Evolutionary conservation across 2,329 filamentous ascomycete genomes (phyloP), one percentile per base, ranked within the genome.

Genomic region (Chaetomium globosum): DNA sequence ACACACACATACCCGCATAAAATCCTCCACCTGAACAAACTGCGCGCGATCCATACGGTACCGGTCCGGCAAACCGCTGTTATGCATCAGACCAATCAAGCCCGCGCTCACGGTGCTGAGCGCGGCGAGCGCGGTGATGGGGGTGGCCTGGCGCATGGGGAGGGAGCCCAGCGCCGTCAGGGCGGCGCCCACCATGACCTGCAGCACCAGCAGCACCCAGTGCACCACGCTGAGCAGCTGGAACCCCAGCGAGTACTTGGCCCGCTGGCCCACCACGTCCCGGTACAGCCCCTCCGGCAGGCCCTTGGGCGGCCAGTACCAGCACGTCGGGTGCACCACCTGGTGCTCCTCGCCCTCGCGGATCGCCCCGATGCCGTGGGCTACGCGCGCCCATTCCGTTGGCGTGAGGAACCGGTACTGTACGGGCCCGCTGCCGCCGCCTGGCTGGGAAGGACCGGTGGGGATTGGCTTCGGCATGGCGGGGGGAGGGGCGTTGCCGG

Each of bases 1-100:
- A n/a, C 13, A 48, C 31, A 31, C 31, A 16, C 28, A 4, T 51
- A 72, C 72, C 70, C 68, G 81, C 70, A 85, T 77, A 68, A 80
- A 77, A 65, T 84, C 81, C 68, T 84, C 82, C 31, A 84, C 75
- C 48, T 79, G 77, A 60, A 77, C 76, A 69, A 83, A 84, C 70
- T 84, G 81, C 31, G 79, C 77, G 68, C 79, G 79, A 70, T 85
- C 78, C 58, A 79, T 79, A 31, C 82, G 77, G 68, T 84, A 84
- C 8, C 82, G 75, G 66, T 84, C 81, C 2, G 83, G 82, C 21
- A 85, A 71, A 1, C 83, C 83, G 65, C 81, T 84, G 70, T 85
- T 85, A 73, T 84, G 82, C 64, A 85, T 69, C 19, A 85, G 74
- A 2, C 81, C 83, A 4, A 85, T 75, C 7, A 84, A 70, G 1